Base-by-base conservation (phyloP, 2,329 filamentous ascomycete species). In the Drechslera avenae region DNA sequence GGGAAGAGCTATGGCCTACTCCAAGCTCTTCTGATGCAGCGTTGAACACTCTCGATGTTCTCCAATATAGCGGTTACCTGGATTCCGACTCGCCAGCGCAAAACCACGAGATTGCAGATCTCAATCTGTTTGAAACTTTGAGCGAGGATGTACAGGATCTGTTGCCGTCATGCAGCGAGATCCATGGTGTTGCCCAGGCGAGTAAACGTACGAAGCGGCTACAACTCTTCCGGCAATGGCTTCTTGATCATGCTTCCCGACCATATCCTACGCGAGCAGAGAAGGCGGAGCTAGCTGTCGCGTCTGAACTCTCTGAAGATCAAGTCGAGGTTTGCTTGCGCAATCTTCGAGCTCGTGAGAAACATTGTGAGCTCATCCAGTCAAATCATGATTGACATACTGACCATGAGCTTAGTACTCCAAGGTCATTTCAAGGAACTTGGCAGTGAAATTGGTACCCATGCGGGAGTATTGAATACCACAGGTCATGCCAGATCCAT, bases 291-390 rank as follows among this genome's bases (percentile, higher is more conserved):
- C 46, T 61, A 6, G 37, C 30, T 16, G 18, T 5, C n/a, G 28
- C 23, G 14, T 17, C 48, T 19, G 43, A 45, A n/a, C 37, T 28
- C 9, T 36, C 56, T 7, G 10, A 7, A 7, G 8, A 17, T 7
- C 53, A 61, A 46, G n/a, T 52, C 1, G 18, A 42, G 1, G 23
- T 19, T 6, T 50, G 46, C 18, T 35, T 61, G 4, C 53, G 19
- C 4, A 61, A 61, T 16, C 19, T 46, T 5, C 45, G 56, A 12
- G 42, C 50, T 16, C 51, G 56, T 0, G 51, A 18, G 1, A 48
- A 44, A 10, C 35, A 28, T 12, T 9, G 54, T 57, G 32, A 32
- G 50, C 40, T 16, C 1, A 13, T 13, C 19, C 3, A 13, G 12
- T 13, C 21, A 23, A 8, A 36, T 5, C 5, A 9, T 10, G 16